A percentile compares a stretch with the other conserved stretches of the same genome.
Evolutionary conservation across 1,284 basidiomycete species (phyloP).

Genomic region (Meira miltonrushii): DNA sequence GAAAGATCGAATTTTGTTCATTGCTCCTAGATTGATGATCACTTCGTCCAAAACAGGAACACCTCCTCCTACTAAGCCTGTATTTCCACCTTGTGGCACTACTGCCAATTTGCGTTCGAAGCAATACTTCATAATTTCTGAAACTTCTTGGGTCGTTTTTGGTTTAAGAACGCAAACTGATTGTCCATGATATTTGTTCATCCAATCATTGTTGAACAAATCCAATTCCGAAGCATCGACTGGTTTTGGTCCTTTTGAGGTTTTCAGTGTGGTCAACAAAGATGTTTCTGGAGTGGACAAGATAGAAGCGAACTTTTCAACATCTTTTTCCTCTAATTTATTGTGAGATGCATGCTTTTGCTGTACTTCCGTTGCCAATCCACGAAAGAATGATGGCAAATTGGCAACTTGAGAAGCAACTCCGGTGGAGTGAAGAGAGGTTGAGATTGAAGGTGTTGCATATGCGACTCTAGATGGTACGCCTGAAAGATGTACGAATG

Average conservation of each 20-base stretch:
- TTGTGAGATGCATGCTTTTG: not conserved
- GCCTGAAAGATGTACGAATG: no score
- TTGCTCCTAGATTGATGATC: constrained; percentile 73
- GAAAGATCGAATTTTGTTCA: constrained; percentile 82
- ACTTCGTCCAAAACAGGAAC: constrained; percentile 87
- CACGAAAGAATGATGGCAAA: not conserved
- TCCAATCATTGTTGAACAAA: constrained; percentile 89
- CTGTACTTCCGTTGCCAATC: not conserved
- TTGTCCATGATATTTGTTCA: constrained; percentile 86
- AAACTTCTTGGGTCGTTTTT: constrained; percentile 79
- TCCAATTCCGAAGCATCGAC: constrained; percentile 64
- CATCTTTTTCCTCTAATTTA: constrained; percentile 54
- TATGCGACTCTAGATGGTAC: no score
- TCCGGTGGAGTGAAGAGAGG: no score
- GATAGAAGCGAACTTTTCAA: constrained; percentile 56
- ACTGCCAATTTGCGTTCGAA: constrained; percentile 57
- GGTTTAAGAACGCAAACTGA: constrained; percentile 83
- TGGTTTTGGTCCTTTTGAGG: constrained; percentile 19
- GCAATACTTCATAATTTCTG: constrained; percentile 61
- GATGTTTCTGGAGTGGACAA: constrained; percentile 54
- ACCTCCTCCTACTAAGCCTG: constrained; percentile 91
- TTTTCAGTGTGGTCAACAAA: constrained; percentile 56
- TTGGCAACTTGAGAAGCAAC: no score
- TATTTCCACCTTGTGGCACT: constrained; percentile 97
- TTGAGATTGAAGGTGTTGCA: no score